Percentiles rank a stretch among this genome's conserved stretches.
Evolutionary conservation across 2,329 filamentous ascomycete genomes (phyloP).

Genomic region (Fusarium scirpi): DNA sequence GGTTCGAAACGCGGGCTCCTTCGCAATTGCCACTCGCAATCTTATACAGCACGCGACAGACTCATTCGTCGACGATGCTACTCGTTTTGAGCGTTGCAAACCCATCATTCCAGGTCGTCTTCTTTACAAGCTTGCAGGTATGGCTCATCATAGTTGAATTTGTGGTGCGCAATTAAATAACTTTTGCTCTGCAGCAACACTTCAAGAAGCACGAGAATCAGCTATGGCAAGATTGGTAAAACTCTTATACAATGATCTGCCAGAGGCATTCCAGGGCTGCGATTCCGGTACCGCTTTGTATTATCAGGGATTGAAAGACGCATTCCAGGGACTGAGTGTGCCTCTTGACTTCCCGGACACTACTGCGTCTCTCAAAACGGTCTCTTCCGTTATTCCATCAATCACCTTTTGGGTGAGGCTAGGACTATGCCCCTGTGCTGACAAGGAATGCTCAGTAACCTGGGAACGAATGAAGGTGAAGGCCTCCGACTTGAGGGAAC

Average conservation of each 20-base stretch:
- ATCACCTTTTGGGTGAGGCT: no score
- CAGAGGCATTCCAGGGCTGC: background rate
- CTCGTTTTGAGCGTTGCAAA: accelerated
- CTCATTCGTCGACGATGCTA: background rate
- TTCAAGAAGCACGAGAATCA: background rate
- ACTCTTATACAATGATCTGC: background rate
- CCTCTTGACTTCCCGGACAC: no score
- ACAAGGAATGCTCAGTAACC: accelerated
- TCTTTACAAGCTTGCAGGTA: slow-evolving; percentile 3
- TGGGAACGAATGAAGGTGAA: background rate
- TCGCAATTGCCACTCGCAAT: background rate
- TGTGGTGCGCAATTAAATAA: background rate
- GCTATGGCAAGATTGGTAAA: accelerated
- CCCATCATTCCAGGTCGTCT: background rate
- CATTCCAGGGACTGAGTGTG: no score
- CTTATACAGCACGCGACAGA: background rate
- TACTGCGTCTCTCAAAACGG: no score
- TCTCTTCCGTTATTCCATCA: no score
- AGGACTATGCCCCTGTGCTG: no score
- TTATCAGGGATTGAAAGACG: accelerated
- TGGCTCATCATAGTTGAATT: background rate
- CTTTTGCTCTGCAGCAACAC: background rate
- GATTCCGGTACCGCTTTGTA: no score
- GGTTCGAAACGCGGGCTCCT: background rate
- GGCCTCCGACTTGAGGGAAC: no score